Base-by-base conservation (phyloP, 148 eudicot species). In the Pharnaceum exiguum region DNA sequence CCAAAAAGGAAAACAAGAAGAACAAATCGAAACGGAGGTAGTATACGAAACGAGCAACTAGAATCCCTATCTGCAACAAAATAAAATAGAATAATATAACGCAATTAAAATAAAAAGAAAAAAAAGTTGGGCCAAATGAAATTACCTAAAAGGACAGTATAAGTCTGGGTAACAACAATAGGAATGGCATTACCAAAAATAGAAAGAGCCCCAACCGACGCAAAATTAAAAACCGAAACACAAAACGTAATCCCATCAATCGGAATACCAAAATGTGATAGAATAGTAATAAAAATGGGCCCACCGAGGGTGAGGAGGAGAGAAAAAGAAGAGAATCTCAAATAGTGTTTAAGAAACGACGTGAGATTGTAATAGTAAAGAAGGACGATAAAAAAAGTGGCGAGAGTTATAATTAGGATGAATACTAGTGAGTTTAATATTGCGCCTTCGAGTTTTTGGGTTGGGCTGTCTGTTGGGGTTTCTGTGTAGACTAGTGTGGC, bases 401-500 rank as follows among this genome's bases (percentile, higher is more conserved):
- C 91, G 26, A 18, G 57, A 44, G 89, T 70, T 51, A 93, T 75
- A 46, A 88, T 43, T 63, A 77, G 17, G 71, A 93, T 70, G 65
- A 93, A 93, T 29, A 88, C 95, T 38, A 49, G 59, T 60, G 96
- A 94, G 70, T 91, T 87, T 23, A 85, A 72, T 49, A 81, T 60
- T 4, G 98, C 83, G 30, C 98, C 98, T 40, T 81, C 84, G 67
- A 91, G 78, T 62, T 91, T 91, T 16, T 71, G 67, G 47, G 76
- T 8, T 35, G 84, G n/a, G 55, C 84, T 49, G 29, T 91, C 98
- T 48, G 87, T 1, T 2, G 95, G 77, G 54, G 49, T 61, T 43
- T 93, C 95, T 63, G 74, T 55, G 77, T 93, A 93, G 57, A 91
- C 77, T 21, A 91, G 79, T 33, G 81, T 91, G 19, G 98, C 96